Percentiles rank a stretch among this genome's conserved stretches.
Conservation (phyloP, 495 filamentous ascomycete genomes). For the Penicillium verhagenii region DNA sequence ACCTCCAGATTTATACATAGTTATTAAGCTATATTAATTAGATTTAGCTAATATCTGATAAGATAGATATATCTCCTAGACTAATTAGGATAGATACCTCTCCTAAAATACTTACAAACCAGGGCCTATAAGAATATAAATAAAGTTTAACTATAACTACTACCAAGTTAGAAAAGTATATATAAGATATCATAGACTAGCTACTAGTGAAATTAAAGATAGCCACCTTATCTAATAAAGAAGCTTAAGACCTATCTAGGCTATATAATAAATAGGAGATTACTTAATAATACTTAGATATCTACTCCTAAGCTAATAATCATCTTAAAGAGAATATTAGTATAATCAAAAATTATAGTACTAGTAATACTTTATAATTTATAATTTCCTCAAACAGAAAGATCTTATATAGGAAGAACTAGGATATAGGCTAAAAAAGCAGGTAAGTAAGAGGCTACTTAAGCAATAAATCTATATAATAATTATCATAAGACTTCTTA, state of each 20-base stretch:
- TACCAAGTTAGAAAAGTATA: constrained; percentile 34
- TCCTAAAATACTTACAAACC: constrained; percentile 33
- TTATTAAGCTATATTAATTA: constrained; percentile 37
- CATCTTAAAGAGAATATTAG: constrained; percentile 34
- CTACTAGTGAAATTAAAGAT: constrained; percentile 33
- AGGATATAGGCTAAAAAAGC: constrained; percentile 38
- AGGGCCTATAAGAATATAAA: constrained; percentile 41
- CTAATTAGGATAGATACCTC: constrained; percentile 7
- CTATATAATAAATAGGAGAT: constrained; percentile 41
- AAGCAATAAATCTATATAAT: constrained; percentile 35
- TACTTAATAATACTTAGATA: constrained; percentile 35
- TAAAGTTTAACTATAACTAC: constrained; percentile 27
- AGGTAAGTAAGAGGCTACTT: constrained; percentile 43
- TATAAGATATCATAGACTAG: constrained; percentile 32
- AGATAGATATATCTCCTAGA: constrained; percentile 8
- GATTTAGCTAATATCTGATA: constrained; percentile 20
- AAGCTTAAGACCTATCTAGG: constrained; percentile 31
- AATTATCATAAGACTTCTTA: constrained; percentile 38
- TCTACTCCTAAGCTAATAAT: constrained; percentile 35
- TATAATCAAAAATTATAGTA: constrained; percentile 37
- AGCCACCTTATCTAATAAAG: constrained; percentile 28
- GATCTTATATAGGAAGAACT: constrained; percentile 36
- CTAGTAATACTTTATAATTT: constrained; percentile 39
- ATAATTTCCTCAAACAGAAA: constrained; percentile 43
- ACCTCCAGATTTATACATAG: constrained; percentile 41